phyloP scores from a whole-genome alignment of 306 rosid species.

The Pueraria montana region DNA sequence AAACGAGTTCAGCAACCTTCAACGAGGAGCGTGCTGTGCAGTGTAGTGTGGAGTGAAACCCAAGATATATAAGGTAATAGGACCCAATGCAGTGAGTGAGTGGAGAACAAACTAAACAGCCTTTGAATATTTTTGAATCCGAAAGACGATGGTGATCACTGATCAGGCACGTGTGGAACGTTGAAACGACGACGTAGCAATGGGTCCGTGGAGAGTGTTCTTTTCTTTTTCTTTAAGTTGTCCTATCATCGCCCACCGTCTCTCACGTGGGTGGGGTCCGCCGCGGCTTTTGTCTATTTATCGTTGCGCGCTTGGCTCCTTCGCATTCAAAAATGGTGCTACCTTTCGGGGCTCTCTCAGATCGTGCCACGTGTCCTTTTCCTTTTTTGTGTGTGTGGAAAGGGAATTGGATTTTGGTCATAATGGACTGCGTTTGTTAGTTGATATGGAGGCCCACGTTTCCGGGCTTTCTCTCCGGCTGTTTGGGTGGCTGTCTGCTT shows the following conservation, averaged over 20 bases:
- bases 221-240: constrained; percentile 45
- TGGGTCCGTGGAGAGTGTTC: constrained; percentile 41
- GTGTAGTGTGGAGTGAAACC: constrained; percentile 19
- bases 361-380: constrained; percentile 49
- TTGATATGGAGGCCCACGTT: constrained; percentile 4
- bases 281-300: not conserved
- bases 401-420: not conserved
- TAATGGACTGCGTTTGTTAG: constrained; percentile 23
- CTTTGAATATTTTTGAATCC: constrained; percentile 37
- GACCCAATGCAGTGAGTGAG: constrained; percentile 5
- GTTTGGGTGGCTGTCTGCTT: constrained; percentile 1
- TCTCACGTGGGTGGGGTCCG: constrained; percentile 70
- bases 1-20: not conserved
- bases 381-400: not conserved
- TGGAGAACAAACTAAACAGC: not conserved
- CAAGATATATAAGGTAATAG: constrained; percentile 29
- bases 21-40: not conserved
- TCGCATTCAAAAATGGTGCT: constrained; percentile 62
- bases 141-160: constrained; percentile 22
- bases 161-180: constrained; percentile 36
- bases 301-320: constrained; percentile 73
- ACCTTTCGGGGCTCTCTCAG: not conserved
- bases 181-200: constrained; percentile 57
- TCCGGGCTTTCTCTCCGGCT: not conserved
- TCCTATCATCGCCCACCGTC: constrained; percentile 27